Conservation (phyloP, 192 early-diverging fungal species). For the Backusella parvicylindrica region DNA sequence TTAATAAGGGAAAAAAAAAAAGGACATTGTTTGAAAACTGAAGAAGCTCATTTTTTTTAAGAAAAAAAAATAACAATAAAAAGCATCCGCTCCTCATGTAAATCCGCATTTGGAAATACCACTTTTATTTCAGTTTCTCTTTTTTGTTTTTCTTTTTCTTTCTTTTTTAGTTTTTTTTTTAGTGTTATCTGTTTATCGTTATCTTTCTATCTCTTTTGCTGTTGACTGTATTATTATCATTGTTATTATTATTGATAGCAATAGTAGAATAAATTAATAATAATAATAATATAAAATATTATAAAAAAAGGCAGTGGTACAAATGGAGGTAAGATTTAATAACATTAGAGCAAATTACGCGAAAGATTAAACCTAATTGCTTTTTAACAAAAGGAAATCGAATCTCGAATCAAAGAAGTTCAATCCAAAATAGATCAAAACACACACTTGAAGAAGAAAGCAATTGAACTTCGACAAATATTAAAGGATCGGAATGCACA, state of each 20-base stretch:
- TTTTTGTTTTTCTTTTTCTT: not conserved
- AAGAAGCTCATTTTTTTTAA: not conserved
- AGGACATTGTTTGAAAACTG: no score
- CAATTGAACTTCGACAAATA: constrained; percentile 51
- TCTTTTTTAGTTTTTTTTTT: not conserved
- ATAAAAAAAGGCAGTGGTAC: not conserved
- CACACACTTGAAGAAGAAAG: constrained; percentile 38
- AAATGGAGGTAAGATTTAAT: not conserved
- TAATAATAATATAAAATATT: not conserved
- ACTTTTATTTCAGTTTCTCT: not conserved
- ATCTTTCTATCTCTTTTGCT: no score
- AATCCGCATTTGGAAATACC: not conserved
- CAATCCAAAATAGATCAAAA: constrained; percentile 39
- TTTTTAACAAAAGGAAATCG: constrained; percentile 12
- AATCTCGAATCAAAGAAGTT: constrained; percentile 30
- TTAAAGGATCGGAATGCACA: constrained; percentile 61
- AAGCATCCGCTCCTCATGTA: not conserved
- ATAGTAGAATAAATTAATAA: not conserved
- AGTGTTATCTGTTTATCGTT: not conserved
- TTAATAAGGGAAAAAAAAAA: not conserved
- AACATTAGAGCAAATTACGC: not conserved
- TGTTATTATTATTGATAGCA: not conserved
- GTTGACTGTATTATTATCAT: not conserved
- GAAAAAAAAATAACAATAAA: not conserved
- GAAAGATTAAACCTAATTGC: not conserved